A percentile compares a stretch with the other conserved stretches of the same genome.
Evolutionary conservation across 495 filamentous ascomycete species (phyloP).

Genomic region (Patellaria atrata): DNA sequence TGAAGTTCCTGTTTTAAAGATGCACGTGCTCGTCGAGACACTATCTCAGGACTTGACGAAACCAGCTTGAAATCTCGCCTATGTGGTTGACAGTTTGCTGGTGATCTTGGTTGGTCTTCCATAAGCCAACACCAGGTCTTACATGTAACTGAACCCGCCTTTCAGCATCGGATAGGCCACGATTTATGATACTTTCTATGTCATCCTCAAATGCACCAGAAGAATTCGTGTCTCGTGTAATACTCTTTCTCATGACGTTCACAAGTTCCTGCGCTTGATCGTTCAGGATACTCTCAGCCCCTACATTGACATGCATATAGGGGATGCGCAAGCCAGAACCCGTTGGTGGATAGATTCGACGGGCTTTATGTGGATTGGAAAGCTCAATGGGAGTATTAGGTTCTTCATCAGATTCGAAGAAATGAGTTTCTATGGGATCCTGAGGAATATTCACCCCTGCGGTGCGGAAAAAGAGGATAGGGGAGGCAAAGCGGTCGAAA

Average conservation of each 20-base stretch:
- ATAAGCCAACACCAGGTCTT: slow-evolving; percentile 7
- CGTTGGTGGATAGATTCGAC: slow-evolving; percentile 14
- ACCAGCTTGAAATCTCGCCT: no score
- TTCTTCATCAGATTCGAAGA: slow-evolving; percentile 6
- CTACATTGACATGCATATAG: slow-evolving; percentile 11
- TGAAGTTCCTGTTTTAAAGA: no score
- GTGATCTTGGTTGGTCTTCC: no score
- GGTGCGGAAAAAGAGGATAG: slow-evolving; percentile 40
- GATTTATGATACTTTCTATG: slow-evolving; percentile 6
- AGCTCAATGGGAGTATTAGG: not conserved
- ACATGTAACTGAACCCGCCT: slow-evolving; percentile 4
- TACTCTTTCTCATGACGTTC: slow-evolving; percentile 6
- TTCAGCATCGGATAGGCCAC: slow-evolving; percentile 7
- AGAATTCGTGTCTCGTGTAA: slow-evolving; percentile 9
- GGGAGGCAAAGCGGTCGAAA: slow-evolving; percentile 47
- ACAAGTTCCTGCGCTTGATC: slow-evolving; percentile 15
- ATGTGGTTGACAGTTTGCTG: no score
- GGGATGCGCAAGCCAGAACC: slow-evolving; percentile 9
- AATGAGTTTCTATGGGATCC: slow-evolving; percentile 7
- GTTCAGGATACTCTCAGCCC: slow-evolving; percentile 11
- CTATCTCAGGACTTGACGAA: no score
- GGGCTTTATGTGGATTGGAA: slow-evolving; percentile 9
- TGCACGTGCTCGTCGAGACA: no score
- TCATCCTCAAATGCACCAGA: slow-evolving; percentile 2
- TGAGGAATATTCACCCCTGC: slow-evolving; percentile 9